A percentile compares a stretch with the other conserved stretches of the same genome.
These are phyloP conservation scores for Punica granatum DNA, from an alignment of 345 rosid genomes.

Conservation along the genomic window DNA sequence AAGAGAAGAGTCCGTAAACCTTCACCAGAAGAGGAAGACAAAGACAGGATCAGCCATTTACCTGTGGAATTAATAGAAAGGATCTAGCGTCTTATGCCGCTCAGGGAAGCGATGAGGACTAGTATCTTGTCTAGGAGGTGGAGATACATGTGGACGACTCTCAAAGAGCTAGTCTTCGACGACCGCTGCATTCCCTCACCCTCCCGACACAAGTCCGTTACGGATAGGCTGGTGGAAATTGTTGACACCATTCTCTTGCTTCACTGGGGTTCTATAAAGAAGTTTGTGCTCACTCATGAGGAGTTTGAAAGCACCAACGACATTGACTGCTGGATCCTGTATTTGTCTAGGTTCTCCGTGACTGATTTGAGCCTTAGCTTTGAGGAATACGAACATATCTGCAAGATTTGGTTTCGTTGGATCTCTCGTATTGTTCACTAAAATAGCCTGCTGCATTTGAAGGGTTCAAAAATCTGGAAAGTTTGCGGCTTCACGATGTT, in stretches of 20 bases:
- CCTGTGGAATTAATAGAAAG: neutral
- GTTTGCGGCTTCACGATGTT: no score
- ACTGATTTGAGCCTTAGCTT: neutral
- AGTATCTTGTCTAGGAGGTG: conserved; percentile 2
- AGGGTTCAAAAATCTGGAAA: no score
- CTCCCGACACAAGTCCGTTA: neutral
- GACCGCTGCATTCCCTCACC: neutral
- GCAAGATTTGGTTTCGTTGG: neutral
- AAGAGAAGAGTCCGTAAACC: neutral
- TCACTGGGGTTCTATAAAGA: conserved; percentile 5
- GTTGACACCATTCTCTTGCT: conserved; percentile 2
- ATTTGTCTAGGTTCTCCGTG: neutral
- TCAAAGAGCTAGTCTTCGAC: neutral
- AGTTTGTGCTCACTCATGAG: no score
- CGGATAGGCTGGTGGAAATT: neutral
- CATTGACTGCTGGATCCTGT: conserved; percentile 5
- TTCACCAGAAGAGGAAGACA: neutral
- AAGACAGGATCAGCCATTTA: neutral
- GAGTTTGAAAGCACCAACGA: neutral
- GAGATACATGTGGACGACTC: conserved; percentile 1
- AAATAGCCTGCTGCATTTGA: no score
- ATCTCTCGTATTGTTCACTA: no score
- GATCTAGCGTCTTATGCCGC: neutral
- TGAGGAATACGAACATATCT: neutral
- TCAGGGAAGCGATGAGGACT: conserved; percentile 7